Evolutionary conservation across 805 yeast genomes (phyloP).

Genomic region (Candida ipomoeae): DNA sequence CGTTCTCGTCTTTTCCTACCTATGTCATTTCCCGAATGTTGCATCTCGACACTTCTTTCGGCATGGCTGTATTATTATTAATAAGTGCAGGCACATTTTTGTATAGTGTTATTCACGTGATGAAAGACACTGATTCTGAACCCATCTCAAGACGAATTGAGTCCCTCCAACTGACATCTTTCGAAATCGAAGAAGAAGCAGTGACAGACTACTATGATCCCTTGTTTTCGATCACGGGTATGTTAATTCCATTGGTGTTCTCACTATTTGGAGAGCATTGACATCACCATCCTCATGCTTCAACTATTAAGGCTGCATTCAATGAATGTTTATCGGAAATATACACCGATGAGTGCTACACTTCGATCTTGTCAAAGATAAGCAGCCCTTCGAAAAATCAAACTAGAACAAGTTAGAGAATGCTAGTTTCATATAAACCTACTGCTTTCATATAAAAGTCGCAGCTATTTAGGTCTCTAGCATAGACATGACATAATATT

Average conservation of each 20-base stretch:
- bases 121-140: conserved; percentile 32
- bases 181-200: conserved; percentile 1
- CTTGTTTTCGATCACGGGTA: conserved; percentile 10
- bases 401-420: neutral
- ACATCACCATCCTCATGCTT: neutral
- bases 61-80: conserved; percentile 53
- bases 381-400: neutral
- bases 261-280: conserved; percentile 12
- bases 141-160: conserved; percentile 7
- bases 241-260: conserved; percentile 13
- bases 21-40: conserved; percentile 36
- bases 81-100: conserved; percentile 72
- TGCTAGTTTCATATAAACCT: too few species aligned
- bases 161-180: conserved; percentile 8
- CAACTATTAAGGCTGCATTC: neutral
- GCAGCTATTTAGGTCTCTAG: neutral
- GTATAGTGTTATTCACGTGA: conserved; percentile 65
- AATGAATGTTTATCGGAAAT: neutral
- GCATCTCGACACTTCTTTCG: conserved; percentile 28
- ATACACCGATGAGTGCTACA: neutral
- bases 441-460: too few species aligned
- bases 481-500: too few species aligned
- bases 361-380: neutral
- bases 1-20: conserved; percentile 53
- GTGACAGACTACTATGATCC: neutral